These are phyloP conservation scores for Colletotrichum filicis DNA, from an alignment of 2,329 filamentous ascomycete species.

Conservation along the genomic window DNA sequence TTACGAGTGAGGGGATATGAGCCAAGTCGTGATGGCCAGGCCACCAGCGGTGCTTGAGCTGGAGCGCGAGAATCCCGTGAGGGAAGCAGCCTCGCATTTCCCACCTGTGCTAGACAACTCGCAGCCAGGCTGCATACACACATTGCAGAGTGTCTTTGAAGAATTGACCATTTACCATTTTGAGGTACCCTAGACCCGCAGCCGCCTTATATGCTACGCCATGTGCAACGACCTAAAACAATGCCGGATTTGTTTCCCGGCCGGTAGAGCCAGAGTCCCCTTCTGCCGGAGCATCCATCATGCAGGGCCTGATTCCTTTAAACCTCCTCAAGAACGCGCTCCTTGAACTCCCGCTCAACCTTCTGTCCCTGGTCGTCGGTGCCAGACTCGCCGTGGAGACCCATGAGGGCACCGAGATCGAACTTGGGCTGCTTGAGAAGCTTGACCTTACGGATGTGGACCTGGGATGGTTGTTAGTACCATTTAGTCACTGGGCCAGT, in stretches of 20 bases:
- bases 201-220: conserved; percentile 56
- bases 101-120: too few species aligned
- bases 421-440: conserved; percentile 99
- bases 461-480: conserved; percentile 67
- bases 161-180: conserved; percentile 38
- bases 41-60: neutral
- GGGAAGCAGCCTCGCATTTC: neutral
- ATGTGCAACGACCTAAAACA: conserved; percentile 56
- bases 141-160: conserved; percentile 28
- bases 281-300: conserved; percentile 54
- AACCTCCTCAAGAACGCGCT: conserved; percentile 92
- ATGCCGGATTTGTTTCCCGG: conserved; percentile 42
- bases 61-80: neutral
- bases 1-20: neutral
- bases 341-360: conserved; percentile 99
- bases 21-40: neutral
- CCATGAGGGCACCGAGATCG: conserved; percentile 95
- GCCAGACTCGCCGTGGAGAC: conserved; percentile 96
- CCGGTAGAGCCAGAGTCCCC: conserved; percentile 34
- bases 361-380: conserved; percentile 98
- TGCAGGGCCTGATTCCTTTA: conserved; percentile 67
- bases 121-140: conserved; percentile 19
- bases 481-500: rapidly evolving
- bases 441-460: conserved; percentile 99
- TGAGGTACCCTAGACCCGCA: conserved; percentile 53